Evolutionary conservation across 2,329 filamentous ascomycete genomes (phyloP).

Genomic region (Hortaea sp.): DNA sequence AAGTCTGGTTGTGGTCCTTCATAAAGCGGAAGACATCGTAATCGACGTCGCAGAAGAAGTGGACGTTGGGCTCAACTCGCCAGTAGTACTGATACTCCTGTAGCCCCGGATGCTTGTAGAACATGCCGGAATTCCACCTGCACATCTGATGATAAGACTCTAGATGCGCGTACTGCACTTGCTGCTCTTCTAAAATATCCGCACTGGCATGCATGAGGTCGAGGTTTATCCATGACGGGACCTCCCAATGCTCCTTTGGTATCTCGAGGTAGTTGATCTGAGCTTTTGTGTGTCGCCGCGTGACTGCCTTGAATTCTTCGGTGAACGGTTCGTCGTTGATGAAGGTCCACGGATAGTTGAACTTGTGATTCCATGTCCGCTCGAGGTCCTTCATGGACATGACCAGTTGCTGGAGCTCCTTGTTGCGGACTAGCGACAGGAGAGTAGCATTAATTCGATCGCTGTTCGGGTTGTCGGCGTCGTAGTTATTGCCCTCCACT

Average conservation of each 20-base stretch:
- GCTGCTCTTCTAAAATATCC: slow-evolving; percentile 68
- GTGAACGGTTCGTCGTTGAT: slow-evolving; percentile 94
- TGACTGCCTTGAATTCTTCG: slow-evolving; percentile 82
- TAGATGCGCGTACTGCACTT: slow-evolving; percentile 83
- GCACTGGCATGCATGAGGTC: slow-evolving; percentile 79
- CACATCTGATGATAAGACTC: slow-evolving; percentile 98
- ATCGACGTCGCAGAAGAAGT: slow-evolving; percentile 98
- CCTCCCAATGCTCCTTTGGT: slow-evolving; percentile 89
- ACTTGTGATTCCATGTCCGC: slow-evolving; percentile 93
- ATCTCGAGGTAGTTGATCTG: slow-evolving; percentile 80
- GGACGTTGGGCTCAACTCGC: slow-evolving; percentile 96
- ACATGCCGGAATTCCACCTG: slow-evolving; percentile 95
- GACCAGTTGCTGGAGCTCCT: slow-evolving; percentile 74
- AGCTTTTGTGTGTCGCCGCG: slow-evolving; percentile 73
- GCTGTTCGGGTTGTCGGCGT: slow-evolving; percentile 61
- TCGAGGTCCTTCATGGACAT: slow-evolving; percentile 86
- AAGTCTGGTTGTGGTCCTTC: slow-evolving; percentile 97
- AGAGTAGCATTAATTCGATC: slow-evolving; percentile 89
- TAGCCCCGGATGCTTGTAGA: slow-evolving; percentile 91
- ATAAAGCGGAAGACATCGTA: slow-evolving; percentile 98
- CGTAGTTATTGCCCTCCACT: slow-evolving; percentile 62
- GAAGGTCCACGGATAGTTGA: slow-evolving; percentile 99
- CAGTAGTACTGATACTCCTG: slow-evolving; percentile 83
- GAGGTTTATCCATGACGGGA: slow-evolving; percentile 83
- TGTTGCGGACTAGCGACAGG: slow-evolving; percentile 82